Percentiles rank a stretch among this genome's conserved stretches.
Conservation (phyloP, 2,329 filamentous ascomycete species). For the Fusarium duplospermum region DNA sequence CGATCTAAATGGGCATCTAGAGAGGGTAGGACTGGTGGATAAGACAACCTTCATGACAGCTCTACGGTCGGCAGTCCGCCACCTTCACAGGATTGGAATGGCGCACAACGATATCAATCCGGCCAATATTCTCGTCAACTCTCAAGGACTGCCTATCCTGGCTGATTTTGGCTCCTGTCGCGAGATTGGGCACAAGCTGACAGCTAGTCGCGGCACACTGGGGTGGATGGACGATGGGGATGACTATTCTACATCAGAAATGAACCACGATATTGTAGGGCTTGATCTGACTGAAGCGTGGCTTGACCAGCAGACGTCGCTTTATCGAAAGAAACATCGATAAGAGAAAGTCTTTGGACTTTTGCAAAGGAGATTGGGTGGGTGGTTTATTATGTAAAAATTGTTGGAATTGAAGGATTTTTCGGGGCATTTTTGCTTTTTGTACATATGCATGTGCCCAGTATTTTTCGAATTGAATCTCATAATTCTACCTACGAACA, state of each 20-base stretch:
- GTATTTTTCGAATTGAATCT: background rate
- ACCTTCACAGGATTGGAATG: background rate
- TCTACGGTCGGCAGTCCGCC: background rate
- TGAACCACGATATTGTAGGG: background rate
- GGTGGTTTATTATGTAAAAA: background rate
- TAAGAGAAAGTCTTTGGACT: background rate
- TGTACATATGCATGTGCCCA: background rate
- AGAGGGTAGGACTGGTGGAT: background rate
- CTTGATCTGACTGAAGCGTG: background rate
- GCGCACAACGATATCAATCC: slow-evolving; percentile 8
- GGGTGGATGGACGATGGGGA: background rate
- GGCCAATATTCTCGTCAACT: slow-evolving; percentile 1
- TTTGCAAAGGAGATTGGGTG: background rate
- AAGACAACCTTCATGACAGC: background rate
- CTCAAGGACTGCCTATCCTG: background rate
- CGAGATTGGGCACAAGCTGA: slow-evolving; percentile 2
- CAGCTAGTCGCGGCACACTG: background rate
- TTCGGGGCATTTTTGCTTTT: background rate
- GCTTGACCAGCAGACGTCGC: background rate
- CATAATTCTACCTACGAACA: background rate
- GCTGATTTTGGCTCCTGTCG: slow-evolving; percentile 1
- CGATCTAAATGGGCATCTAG: background rate
- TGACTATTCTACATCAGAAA: slow-evolving; percentile 3
- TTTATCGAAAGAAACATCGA: background rate
- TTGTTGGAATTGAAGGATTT: background rate